Evolutionary conservation across 2,329 filamentous ascomycete genomes (phyloP).

Genomic region (Phoma sp.): DNA sequence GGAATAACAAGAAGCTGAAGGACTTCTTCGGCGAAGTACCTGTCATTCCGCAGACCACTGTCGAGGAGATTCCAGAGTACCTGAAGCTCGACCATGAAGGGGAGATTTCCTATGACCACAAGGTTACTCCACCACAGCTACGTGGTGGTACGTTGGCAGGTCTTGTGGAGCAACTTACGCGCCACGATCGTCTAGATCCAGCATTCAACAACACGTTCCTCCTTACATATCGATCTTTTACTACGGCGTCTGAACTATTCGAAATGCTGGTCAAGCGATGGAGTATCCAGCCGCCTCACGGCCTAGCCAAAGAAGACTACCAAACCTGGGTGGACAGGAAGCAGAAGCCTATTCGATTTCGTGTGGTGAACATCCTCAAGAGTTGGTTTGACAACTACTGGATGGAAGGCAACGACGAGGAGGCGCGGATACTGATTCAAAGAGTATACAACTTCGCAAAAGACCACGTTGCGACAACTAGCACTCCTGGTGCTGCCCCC

Average conservation of each 20-base stretch:
- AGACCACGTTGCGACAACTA: slow-evolving; percentile 90
- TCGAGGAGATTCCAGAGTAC: slow-evolving; percentile 84
- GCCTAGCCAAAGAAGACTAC: slow-evolving; percentile 76
- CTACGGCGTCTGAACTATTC: slow-evolving; percentile 86
- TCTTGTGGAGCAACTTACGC: slow-evolving; percentile 91
- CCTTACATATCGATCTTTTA: slow-evolving; percentile 95
- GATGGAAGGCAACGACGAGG: slow-evolving; percentile 93
- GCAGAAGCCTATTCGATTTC: slow-evolving; percentile 93
- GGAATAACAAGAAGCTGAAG: slow-evolving; percentile 58
- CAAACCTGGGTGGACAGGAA: slow-evolving; percentile 92
- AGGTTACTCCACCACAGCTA: slow-evolving; percentile 75
- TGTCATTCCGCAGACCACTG: slow-evolving; percentile 54
- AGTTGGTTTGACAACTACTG: slow-evolving; percentile 98
- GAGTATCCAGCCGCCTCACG: slow-evolving; percentile 88
- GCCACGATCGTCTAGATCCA: slow-evolving; percentile 93
- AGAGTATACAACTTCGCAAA: slow-evolving; percentile 90
- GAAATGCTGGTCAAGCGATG: slow-evolving; percentile 92
- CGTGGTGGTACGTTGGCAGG: slow-evolving; percentile 90
- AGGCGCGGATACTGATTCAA: slow-evolving; percentile 83
- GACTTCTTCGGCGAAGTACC: slow-evolving; percentile 62
- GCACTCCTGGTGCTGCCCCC: slow-evolving; percentile 85
- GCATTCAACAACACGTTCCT: slow-evolving; percentile 98
- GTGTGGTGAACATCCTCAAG: slow-evolving; percentile 97
- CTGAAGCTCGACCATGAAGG: slow-evolving; percentile 85
- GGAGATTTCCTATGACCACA: slow-evolving; percentile 89